Conservation (phyloP, 257 asterid species). For the Lithospermum erythrorhizon region DNA sequence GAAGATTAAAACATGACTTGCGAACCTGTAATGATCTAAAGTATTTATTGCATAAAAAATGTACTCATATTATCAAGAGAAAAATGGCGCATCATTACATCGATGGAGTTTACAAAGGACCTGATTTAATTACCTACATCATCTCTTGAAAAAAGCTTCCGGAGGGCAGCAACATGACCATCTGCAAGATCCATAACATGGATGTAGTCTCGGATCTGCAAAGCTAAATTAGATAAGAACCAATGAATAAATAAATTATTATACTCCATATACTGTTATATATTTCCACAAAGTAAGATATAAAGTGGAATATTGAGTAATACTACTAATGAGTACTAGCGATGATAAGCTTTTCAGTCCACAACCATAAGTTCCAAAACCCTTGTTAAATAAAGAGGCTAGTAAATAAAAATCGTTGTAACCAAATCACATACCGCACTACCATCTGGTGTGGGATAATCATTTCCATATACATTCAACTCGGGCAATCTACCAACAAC, state of each 20-base stretch:
- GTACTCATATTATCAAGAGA: neutral
- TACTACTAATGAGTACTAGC: no score
- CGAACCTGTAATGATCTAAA: neutral
- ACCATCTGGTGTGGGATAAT: slow-evolving; percentile 93
- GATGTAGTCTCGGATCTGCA: slow-evolving; percentile 87
- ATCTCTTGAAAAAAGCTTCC: slow-evolving; percentile 52
- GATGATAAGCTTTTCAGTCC: no score
- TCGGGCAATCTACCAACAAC: slow-evolving; percentile 85
- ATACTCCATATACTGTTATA: no score
- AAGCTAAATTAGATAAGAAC: neutral
- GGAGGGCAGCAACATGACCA: slow-evolving; percentile 84
- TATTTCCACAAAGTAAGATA: no score
- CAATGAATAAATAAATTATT: neutral
- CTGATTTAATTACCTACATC: slow-evolving; percentile 35
- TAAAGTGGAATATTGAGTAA: no score
- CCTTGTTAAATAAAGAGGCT: no score
- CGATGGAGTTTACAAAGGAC: neutral
- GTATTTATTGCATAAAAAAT: neutral
- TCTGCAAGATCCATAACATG: slow-evolving; percentile 99
- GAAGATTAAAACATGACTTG: neutral
- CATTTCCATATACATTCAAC: slow-evolving; percentile 79
- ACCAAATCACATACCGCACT: slow-evolving; percentile 50
- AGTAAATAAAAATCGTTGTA: neutral
- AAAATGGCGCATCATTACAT: neutral
- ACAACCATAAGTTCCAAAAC: no score